Base-by-base conservation (phyloP, 805 yeast species). In the Ogataea ramenticola region DNA sequence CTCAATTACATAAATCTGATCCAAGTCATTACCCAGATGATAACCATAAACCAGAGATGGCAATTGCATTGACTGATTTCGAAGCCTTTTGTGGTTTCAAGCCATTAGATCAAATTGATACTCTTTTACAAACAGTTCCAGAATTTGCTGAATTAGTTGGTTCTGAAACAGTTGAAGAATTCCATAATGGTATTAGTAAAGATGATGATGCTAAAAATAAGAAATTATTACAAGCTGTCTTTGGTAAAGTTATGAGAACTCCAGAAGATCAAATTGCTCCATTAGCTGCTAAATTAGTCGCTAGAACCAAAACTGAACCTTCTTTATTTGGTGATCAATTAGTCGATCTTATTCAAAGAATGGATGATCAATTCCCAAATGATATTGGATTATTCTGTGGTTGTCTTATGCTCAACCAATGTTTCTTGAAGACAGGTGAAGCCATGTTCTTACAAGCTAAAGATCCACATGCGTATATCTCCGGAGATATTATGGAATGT, bases 11-110 rank as follows among this genome's bases (percentile, higher is more conserved):
- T 58, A 74, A 75, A 16, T 66, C 72, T 26, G 98, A 93, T 67
- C 98, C 99, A 45, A 79, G 80, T 57, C 86, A 93, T 68, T 93
- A 93, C 64, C 98, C 98, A 3, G 99, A 93, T 68, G 95, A 83
- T 63, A 93, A 93, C 71, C 99, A 93, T 68, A 93, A 93, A 71
- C 99, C 99, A n/a, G 99, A 93, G 66, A 93, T 93, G 99, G 98
- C 99, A 41, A 79, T 93, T 58, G 99, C 99, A 9, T 81, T 93
- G 43, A 90, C 98, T 20, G 86, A 79, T 48, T 93, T 93, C 57
- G 98, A 93, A 70, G 98, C 97, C 0, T 91, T 93, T 68, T 93
- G 99, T 67, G 99, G 99, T 0, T 93, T 93, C 72, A 83, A 93
- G 61, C 99, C 99, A 19, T 75, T 90, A 57, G 74, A 71, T 31